Percentiles rank a stretch among this genome's conserved stretches.
Conservation (phyloP, 2,329 filamentous ascomycete genomes). For the Salinomyces thailandicus region DNA sequence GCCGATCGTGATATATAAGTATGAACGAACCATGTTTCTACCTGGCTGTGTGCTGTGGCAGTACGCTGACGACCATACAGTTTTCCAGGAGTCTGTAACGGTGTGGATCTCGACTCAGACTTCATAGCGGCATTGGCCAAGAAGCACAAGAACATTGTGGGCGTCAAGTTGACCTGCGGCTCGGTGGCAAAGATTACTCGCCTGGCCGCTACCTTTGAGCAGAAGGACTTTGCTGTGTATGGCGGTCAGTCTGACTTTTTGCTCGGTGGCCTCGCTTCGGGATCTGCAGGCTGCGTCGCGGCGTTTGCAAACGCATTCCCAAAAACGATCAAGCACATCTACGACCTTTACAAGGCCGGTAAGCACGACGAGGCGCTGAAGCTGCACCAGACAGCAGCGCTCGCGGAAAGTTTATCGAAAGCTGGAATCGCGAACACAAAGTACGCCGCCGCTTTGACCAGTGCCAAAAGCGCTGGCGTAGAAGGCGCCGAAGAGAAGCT, state of each 20-base stretch:
- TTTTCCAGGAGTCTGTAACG: constrained; percentile 57
- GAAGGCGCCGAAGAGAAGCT: constrained; percentile 49
- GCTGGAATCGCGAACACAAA: constrained; percentile 54
- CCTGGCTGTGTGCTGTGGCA: constrained; percentile 37
- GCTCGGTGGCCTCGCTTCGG: constrained; percentile 43
- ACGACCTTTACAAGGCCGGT: constrained; percentile 46
- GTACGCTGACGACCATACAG: no score
- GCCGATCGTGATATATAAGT: constrained; percentile 60
- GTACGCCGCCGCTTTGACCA: constrained; percentile 51
- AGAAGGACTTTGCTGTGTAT: constrained; percentile 54
- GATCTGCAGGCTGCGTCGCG: constrained; percentile 46
- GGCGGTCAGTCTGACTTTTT: constrained; percentile 67
- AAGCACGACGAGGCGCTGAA: constrained; percentile 45
- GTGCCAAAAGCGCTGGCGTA: constrained; percentile 50
- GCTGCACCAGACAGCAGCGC: constrained; percentile 48
- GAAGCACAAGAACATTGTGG: constrained; percentile 52
- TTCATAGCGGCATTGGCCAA: constrained; percentile 48
- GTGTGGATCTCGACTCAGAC: constrained; percentile 58
- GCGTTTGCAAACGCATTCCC: constrained; percentile 48
- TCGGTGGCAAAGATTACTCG: constrained; percentile 62
- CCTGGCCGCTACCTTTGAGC: constrained; percentile 41
- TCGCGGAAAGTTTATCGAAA: constrained; percentile 55
- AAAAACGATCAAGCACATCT: constrained; percentile 45
- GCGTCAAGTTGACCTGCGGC: constrained; percentile 63
- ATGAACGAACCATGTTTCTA: constrained; percentile 19